Evolutionary conservation across 2,329 filamentous ascomycete species (phyloP), one percentile per base, ranked within the genome.

Genomic region (Cryphonectria radicalis): DNA sequence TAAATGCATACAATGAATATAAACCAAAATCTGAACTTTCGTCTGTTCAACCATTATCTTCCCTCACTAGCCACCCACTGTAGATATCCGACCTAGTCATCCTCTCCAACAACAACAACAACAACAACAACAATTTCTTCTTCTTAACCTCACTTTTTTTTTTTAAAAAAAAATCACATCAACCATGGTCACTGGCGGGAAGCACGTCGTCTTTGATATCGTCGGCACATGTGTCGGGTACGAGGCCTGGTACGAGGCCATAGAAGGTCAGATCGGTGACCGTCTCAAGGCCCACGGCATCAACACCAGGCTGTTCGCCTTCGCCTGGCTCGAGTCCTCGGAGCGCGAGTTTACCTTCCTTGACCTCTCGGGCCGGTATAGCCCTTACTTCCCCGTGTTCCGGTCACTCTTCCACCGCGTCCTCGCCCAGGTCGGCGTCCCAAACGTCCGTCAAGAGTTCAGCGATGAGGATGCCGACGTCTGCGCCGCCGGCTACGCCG

Each of bases 261-360:
- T 87, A 46, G 80, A 84, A 5, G 66, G 76, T 3, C 79, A 79
- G 25, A 80, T 87, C 10, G 85, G 85, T 46, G 71, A 79, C 4
- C 77, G 79, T 13, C 81, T 88, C 0, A 75, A 75, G 8, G 72
- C 77, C 10, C 74, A 83, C 50, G 78, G 77, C 70, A 80, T 87
- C 72, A 81, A 80, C 10, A 76, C 84, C 0, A 79, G 80, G 40
- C 78, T 83, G 35, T 81, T 87, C 17, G 84, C 82, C 35, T 85
- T 81, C 74, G 75, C 80, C 4, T 87, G 84, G 85, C 78, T 85
- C 72, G 83, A 83, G 60, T 80, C 79, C 0, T 79, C 83, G 0
- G 85, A 87, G 74, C 80, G 82, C 25, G 84, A 88, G 72, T 87
- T 84, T 74, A 87, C 83, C 0, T 87, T 83, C 71, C 80, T 87